Evolutionary conservation across 306 rosid genomes (phyloP), one percentile per base, ranked within the genome.

Genomic region (Corylus heterophylla): DNA sequence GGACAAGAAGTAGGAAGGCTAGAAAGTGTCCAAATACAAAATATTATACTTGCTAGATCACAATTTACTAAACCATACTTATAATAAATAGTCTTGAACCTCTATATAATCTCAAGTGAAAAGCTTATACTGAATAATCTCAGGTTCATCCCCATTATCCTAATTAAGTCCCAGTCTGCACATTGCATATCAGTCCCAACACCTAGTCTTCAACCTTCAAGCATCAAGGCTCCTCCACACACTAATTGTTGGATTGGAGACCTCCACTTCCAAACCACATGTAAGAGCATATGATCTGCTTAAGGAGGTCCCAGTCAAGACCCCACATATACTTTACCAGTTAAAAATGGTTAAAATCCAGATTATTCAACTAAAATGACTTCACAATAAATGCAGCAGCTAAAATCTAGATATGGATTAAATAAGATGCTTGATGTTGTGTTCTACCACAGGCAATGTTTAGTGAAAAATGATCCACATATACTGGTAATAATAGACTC

Each of bases 21-120:
- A 39, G 44, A 39, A 39, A 39, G 44, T 3, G 44, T 76, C 85
- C 79, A 74, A 79, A 71, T 49, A 12, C 14, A 51, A 39, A 69
- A 66, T 37, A 59, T 10, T 47, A 25, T 27, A 73, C 58, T 70
- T 78, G 18, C 74, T 55, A 39, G 25, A 77, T 54, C 59, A n/a
- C 14, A 13, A 58, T 50, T 59, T 25, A 59, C 66, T 59, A 59
- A 59, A 59, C 13, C 13, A 25, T 25, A 59, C 66, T 59, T 7
- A 58, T 18, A 52, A 35, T 20, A 12, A 39, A 25, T 25, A 76
- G 47, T 20, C 16, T 50, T 14, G 29, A 79, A 67, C 49, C 2
- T 47, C 54, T 47, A 12, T 20, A 29, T 62, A 29, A 67, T 58
- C 71, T 47, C 50, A n/a, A 44, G 73, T 22, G 66, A 58, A 27